phyloP scores from a whole-genome alignment of 108 stramenopile species.

The Parietichytrium sp. region DNA sequence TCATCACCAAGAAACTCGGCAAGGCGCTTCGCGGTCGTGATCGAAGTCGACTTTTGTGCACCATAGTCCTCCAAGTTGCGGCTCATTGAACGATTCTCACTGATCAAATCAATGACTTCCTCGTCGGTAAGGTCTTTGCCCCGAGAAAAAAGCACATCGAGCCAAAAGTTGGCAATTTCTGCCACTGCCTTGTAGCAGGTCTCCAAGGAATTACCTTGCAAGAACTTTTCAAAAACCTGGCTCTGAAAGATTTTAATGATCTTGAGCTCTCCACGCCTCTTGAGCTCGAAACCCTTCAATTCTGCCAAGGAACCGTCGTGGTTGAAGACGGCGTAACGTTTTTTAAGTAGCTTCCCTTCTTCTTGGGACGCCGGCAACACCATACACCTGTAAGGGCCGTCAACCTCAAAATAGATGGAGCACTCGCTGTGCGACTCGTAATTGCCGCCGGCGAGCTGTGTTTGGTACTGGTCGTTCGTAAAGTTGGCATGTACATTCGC shows the following conservation, averaged over 20 bases:
- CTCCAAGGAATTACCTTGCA: constrained; percentile 77
- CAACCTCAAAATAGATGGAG: constrained; percentile 98
- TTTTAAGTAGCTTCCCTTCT: constrained; percentile 97
- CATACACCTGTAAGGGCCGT: constrained; percentile 98
- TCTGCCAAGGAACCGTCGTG: constrained; percentile 96
- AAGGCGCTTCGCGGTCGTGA: constrained; percentile 93
- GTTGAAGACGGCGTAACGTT: constrained; percentile 99
- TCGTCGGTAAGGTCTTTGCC: constrained; percentile 88
- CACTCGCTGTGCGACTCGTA: constrained; percentile 90
- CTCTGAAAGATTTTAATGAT: constrained; percentile 97
- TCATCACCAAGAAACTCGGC: constrained; percentile 96
- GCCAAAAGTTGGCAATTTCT: constrained; percentile 94
- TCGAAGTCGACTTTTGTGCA: constrained; percentile 89
- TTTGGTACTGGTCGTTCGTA: constrained; percentile 98
- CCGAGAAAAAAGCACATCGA: constrained; percentile 89
- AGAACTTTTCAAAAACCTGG: constrained; percentile 92
- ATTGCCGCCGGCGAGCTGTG: constrained; percentile 71
- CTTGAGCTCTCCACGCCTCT: constrained; percentile 97
- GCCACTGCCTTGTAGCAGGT: constrained; percentile 94
- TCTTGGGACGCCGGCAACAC: constrained; percentile 95
- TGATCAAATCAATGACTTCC: constrained; percentile 92
- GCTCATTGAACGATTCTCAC: constrained; percentile 95
- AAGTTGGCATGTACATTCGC: constrained; percentile 96
- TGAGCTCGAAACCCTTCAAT: constrained; percentile 98
- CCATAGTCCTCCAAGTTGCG: constrained; percentile 95